phyloP scores from a whole-genome alignment of 2,329 filamentous ascomycete genomes.

The Chaetomiaceae sp. region DNA sequence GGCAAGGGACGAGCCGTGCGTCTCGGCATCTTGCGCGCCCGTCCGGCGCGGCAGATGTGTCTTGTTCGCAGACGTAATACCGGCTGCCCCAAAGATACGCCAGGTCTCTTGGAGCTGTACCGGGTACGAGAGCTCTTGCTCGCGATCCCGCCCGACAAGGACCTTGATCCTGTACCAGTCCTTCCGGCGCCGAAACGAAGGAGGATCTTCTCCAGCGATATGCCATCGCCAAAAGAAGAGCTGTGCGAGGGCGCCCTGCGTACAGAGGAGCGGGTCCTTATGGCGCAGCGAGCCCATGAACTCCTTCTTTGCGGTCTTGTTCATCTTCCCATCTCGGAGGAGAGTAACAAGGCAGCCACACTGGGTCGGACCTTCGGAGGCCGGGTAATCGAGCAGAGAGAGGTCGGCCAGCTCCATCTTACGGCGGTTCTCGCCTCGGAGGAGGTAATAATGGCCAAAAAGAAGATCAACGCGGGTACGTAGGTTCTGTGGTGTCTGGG shows the following conservation, averaged over 20 bases:
- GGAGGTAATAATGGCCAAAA: neutral
- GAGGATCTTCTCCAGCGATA: constrained; percentile 4
- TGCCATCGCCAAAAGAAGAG: neutral
- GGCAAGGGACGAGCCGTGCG: neutral
- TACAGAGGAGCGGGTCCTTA: neutral
- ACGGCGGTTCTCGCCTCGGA: neutral
- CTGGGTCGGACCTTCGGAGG: neutral
- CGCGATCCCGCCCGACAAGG: constrained; percentile 4
- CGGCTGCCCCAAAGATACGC: neutral
- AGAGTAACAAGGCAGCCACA: neutral
- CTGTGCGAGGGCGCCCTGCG: neutral
- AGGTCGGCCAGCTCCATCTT: neutral
- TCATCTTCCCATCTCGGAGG: neutral
- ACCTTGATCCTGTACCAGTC: constrained; percentile 13
- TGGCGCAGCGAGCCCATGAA: constrained; percentile 1
- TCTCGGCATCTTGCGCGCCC: neutral
- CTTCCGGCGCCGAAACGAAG: constrained; percentile 6
- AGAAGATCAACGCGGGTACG: neutral
- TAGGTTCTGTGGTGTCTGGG: neutral
- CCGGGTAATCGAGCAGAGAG: neutral
- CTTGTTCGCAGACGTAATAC: neutral
- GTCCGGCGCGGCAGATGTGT: neutral
- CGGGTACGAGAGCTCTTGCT: constrained; percentile 11
- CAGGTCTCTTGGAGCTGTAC: neutral
- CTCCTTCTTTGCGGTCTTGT: constrained; percentile 1